Evolutionary conservation across 140 eudicot species (phyloP).

Genomic region (Flaveria floridana): DNA sequence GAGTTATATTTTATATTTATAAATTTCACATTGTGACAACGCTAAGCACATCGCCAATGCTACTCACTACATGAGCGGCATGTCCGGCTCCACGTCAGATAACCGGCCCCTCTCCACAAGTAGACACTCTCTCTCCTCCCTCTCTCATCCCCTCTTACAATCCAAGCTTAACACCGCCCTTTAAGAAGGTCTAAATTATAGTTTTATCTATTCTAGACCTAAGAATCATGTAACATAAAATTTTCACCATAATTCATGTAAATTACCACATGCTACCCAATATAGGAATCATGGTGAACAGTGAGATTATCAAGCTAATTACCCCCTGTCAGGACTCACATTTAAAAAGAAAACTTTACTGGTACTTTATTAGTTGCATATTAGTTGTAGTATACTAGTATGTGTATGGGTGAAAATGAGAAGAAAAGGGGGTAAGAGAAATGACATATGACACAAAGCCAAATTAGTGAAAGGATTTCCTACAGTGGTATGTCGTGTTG

Average conservation of each 20-base stretch:
- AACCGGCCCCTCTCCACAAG: too few species aligned
- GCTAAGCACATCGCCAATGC: too few species aligned
- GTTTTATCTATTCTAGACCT: neutral
- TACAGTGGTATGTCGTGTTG: constrained; percentile 42
- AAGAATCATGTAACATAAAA: neutral
- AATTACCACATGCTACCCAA: constrained; percentile 13
- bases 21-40: neutral
- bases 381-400: constrained; percentile 4
- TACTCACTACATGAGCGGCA: too few species aligned
- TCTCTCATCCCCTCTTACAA: too few species aligned
- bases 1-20: neutral
- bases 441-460: constrained; percentile 38
- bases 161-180: too few species aligned
- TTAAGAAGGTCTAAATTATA: neutral
- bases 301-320: constrained; percentile 20
- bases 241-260: constrained; percentile 14
- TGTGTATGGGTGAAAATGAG: constrained; percentile 29
- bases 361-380: constrained; percentile 7
- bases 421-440: constrained; percentile 30
- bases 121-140: too few species aligned
- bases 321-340: neutral
- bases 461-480: constrained; percentile 41
- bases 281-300: neutral
- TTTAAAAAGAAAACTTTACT: neutral
- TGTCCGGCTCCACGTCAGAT: too few species aligned